These are phyloP conservation scores for Cucurbita pepo DNA, from an alignment of 306 rosid species.

Conservation along the genomic window DNA sequence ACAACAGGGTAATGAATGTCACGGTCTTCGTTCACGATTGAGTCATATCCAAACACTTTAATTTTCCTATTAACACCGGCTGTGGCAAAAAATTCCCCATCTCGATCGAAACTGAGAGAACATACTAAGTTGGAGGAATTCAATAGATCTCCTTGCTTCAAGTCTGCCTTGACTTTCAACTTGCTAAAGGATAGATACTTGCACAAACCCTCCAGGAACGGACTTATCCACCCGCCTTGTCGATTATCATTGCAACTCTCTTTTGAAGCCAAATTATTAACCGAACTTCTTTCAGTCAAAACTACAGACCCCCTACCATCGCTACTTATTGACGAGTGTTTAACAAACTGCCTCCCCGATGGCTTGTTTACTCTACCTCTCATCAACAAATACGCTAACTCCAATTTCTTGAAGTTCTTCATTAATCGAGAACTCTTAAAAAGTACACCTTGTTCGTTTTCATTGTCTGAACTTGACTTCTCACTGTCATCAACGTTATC, in stretches of 20 bases:
- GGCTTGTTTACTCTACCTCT: conserved; percentile 49
- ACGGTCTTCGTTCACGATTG: conserved; percentile 66
- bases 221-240: conserved; percentile 82
- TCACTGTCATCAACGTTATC: conserved; percentile 37
- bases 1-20: conserved; percentile 94
- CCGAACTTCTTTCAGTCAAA: conserved; percentile 52
- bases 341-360: conserved; percentile 27
- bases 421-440: conserved; percentile 55
- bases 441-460: conserved; percentile 30
- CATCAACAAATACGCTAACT: conserved; percentile 66
- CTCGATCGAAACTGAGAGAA: conserved; percentile 82
- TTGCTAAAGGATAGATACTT: conserved; percentile 75
- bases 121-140: conserved; percentile 91
- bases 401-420: conserved; percentile 88
- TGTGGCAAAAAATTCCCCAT: conserved; percentile 86
- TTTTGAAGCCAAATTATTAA: conserved; percentile 42
- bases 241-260: conserved; percentile 34
- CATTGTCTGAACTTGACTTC: conserved; percentile 11
- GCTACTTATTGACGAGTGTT: conserved; percentile 41
- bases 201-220: conserved; percentile 93
- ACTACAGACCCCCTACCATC: conserved; percentile 62
- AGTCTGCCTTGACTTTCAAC: conserved; percentile 78
- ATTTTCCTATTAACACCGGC: conserved; percentile 95
- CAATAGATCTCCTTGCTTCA: conserved; percentile 95
- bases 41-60: conserved; percentile 70